Evolutionary conservation across 2,329 filamentous ascomycete species (phyloP).

Genomic region (Arthroderma sp.): DNA sequence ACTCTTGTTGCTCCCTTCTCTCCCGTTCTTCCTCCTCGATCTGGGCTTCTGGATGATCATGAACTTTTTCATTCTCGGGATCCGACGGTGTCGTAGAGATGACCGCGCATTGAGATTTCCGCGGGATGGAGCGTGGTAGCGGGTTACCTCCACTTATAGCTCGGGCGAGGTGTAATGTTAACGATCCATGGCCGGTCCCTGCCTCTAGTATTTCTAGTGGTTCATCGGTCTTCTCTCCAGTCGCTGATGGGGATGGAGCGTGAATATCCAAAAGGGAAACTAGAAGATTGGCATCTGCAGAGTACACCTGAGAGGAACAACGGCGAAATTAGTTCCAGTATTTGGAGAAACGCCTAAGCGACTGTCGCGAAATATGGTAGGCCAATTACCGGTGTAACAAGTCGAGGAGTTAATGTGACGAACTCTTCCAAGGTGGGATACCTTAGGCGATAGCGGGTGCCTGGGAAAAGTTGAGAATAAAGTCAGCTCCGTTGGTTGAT

Average conservation of each 20-base stretch:
- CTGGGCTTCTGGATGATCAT: slow-evolving; percentile 10
- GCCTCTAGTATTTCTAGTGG: slow-evolving; percentile 68
- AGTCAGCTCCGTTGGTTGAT: neutral
- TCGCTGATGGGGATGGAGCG: slow-evolving; percentile 30
- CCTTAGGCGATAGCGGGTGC: slow-evolving; percentile 42
- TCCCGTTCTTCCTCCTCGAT: slow-evolving; percentile 12
- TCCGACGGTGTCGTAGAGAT: slow-evolving; percentile 8
- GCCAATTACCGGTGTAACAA: slow-evolving; percentile 58
- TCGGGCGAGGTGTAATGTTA: slow-evolving; percentile 62
- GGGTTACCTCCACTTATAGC: slow-evolving; percentile 63
- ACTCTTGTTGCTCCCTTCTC: slow-evolving; percentile 19
- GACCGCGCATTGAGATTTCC: slow-evolving; percentile 19
- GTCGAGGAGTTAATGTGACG: slow-evolving; percentile 50
- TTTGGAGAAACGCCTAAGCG: neutral
- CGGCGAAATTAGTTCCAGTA: no score
- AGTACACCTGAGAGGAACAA: slow-evolving; percentile 35
- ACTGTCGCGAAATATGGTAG: neutral
- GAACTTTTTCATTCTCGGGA: slow-evolving; percentile 10
- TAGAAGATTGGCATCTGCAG: slow-evolving; percentile 61
- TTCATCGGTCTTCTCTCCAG: slow-evolving; percentile 17
- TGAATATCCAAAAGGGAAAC: slow-evolving; percentile 66
- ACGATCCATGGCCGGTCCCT: slow-evolving; percentile 69
- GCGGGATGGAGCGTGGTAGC: slow-evolving; percentile 33
- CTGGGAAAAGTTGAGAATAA: slow-evolving; percentile 14
- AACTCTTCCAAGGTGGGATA: slow-evolving; percentile 62